Base-by-base conservation (phyloP, 2,329 filamentous ascomycete species). In the Microdochium bolleyi region DNA sequence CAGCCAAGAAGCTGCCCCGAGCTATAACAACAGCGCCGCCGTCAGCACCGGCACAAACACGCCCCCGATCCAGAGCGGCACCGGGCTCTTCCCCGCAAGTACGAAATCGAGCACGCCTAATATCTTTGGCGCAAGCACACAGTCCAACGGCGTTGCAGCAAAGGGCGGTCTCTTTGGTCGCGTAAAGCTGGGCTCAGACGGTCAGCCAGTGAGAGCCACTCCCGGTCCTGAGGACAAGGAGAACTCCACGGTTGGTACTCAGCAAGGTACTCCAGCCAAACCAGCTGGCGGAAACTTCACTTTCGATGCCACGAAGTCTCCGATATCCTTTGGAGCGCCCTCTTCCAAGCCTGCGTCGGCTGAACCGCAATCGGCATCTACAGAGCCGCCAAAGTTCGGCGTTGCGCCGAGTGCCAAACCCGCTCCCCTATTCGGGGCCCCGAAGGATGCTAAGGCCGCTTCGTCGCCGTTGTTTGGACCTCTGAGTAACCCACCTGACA, bases 11-110 rank as follows among this genome's bases (percentile, higher is more conserved):
- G 68, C 65, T 24, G 70, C 64, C 21, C 68, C 73, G 55, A 73
- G 70, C 52, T 70, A 75, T 34, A 73, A 73, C 53, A 69, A 69
- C 10, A 74, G 70, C 52, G 69, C 66, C 52, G 70, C 69, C 55
- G 68, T 70, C 50, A 77, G 71, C 54, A 68, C 63, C 37, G 69
- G 65, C 27, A 70, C 64, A 24, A 71, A 69, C 49, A 74, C 71
- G 13, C 70, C 72, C 48, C 61, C 66, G 10, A 58, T 62, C 21
- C 68, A 74, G 57, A 65, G 70, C 22, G 62, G 63, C 11, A 57
- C 62, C 1, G 58, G 61, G 11, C 56, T 66, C 10, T 70, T 72
- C 49, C 53, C 59, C 24, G 51, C 56, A 2, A 66, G 64, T 55
- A 70, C 68, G 41, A 50, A 63, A 3, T 58, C 51, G 48, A 52